These are phyloP conservation scores for Stramenopiles sp. DNA, from an alignment of 352 stramenopile species.

Conservation along the genomic window DNA sequence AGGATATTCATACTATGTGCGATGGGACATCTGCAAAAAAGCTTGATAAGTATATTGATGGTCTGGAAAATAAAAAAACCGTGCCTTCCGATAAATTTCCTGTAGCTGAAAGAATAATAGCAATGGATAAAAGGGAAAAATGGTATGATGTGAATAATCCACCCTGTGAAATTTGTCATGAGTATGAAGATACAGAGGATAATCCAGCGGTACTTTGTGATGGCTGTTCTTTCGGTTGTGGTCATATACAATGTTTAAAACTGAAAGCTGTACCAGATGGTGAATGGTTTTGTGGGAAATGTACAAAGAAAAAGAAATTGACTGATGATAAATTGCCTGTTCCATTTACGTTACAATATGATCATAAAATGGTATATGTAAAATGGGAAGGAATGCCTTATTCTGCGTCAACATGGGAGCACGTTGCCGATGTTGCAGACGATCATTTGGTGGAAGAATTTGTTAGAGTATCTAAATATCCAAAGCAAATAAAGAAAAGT, in stretches of 20 bases:
- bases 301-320: not conserved
- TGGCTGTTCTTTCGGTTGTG: not conserved
- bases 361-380: constrained; percentile 46
- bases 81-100: not conserved
- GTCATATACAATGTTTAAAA: not conserved
- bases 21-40: not conserved
- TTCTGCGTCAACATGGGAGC: constrained; percentile 92
- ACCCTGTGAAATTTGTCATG: not conserved
- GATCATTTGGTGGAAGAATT: constrained; percentile 31
- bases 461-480: constrained; percentile 65
- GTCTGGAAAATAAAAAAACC: not conserved
- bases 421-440: constrained; percentile 76
- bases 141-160: not conserved
- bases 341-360: not conserved
- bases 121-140: not conserved
- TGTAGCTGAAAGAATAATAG: not conserved
- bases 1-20: not conserved
- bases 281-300: not conserved
- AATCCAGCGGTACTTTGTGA: not conserved
- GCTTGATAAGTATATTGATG: not conserved
- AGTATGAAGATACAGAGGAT: not conserved
- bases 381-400: constrained; percentile 97
- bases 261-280: not conserved
- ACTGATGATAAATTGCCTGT: not conserved
- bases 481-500: not conserved